These are phyloP conservation scores for Papiliotrema nemorosa DNA, from an alignment of 1,284 basidiomycete species.

Conservation along the genomic window DNA sequence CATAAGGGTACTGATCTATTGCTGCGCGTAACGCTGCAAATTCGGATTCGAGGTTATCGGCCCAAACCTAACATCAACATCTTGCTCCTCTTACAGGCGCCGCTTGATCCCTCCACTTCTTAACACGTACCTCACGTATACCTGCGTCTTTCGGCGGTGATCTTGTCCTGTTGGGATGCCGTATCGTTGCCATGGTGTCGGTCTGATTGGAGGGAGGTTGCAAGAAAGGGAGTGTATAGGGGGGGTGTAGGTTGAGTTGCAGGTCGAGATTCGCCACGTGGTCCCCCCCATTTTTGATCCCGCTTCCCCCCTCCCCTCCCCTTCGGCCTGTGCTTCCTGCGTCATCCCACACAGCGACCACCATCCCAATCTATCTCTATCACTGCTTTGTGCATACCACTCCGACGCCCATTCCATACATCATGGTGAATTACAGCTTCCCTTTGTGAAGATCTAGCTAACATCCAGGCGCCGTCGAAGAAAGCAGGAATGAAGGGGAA, in stretches of 20 bases:
- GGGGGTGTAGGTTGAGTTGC: background rate
- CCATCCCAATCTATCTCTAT: too few relatives aligned
- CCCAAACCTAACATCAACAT: conserved; percentile 64
- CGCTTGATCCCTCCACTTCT: background rate
- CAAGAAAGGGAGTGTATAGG: too few relatives aligned
- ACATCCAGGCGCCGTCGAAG: conserved; percentile 73
- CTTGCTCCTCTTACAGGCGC: background rate
- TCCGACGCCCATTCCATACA: too few relatives aligned
- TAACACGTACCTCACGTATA: background rate
- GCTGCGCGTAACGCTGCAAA: conserved; percentile 81
- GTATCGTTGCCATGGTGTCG: conserved; percentile 19
- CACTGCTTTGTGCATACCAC: too few relatives aligned
- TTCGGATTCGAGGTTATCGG: conserved; percentile 85
- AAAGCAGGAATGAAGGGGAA: conserved; percentile 82
- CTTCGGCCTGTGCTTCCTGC: too few relatives aligned
- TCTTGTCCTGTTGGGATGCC: conserved; percentile 30
- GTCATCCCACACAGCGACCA: too few relatives aligned
- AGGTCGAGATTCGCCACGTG: background rate
- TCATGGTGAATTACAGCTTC: background rate
- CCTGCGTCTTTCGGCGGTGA: conserved; percentile 16
- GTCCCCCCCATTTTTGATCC: conserved; percentile 1
- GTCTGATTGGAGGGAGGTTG: background rate
- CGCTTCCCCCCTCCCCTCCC: too few relatives aligned
- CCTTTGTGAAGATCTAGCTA: conserved; percentile 5
- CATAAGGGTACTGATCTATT: conserved; percentile 87